phyloP scores from a whole-genome alignment of 495 filamentous ascomycete species.

The Beverwykella pulmonaria region DNA sequence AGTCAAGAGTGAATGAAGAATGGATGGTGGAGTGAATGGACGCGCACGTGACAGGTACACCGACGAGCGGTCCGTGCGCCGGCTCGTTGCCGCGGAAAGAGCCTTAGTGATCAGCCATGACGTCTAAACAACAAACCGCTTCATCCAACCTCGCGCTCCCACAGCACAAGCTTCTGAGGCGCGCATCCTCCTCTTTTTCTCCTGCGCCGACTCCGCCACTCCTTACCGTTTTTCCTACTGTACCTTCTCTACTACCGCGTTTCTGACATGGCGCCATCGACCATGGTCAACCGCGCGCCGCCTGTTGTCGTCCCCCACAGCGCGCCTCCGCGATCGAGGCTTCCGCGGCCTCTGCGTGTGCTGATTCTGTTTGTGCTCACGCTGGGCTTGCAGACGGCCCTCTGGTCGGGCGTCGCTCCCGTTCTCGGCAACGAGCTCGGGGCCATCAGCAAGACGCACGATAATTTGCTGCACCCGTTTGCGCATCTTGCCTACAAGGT shows the following conservation, averaged over 20 bases:
- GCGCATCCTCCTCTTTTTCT: conserved; percentile 10
- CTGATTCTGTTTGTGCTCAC: conserved; percentile 65
- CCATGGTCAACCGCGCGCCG: conserved; percentile 14
- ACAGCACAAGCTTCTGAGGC: conserved; percentile 14
- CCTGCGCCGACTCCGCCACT: conserved; percentile 4
- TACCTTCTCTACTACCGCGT: not conserved
- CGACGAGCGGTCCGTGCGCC: not conserved
- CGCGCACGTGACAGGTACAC: not conserved
- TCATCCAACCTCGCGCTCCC: not conserved
- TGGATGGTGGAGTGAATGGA: no score
- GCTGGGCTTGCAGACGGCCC: conserved; percentile 58
- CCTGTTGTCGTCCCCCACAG: conserved; percentile 25
- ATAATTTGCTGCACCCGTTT: conserved; percentile 62
- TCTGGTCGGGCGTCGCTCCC: conserved; percentile 58
- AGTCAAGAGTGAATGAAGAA: no score
- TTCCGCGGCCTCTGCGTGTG: conserved; percentile 63
- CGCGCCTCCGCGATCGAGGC: conserved; percentile 23
- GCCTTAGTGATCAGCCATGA: not conserved
- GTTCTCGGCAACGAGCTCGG: conserved; percentile 61
- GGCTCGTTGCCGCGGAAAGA: not conserved
- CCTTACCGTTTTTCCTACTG: conserved; percentile 1
- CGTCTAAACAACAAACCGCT: conserved; percentile 9
- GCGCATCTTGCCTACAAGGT: conserved; percentile 67
- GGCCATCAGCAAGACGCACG: conserved; percentile 61
- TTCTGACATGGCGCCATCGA: conserved; percentile 9